Base-by-base conservation (phyloP, 2,329 filamentous ascomycete genomes). In the Claviceps sp. region DNA sequence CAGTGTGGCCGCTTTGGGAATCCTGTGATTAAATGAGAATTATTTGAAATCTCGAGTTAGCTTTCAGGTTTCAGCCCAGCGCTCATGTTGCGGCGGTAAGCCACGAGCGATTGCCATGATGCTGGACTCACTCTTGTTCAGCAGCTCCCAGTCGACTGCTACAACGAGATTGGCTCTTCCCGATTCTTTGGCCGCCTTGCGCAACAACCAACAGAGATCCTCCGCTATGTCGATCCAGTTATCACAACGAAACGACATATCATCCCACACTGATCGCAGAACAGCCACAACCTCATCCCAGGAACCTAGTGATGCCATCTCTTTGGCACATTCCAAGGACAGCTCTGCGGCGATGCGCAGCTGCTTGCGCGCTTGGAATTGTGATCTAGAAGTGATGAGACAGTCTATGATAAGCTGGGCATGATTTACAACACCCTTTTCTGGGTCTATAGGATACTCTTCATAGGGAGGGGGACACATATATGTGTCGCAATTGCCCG, bases 71-170 rank as follows among this genome's bases (percentile, higher is more conserved):
- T 43, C 10, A 22, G 4, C 19, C 19, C 22, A 13, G 4, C 10
- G 4, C 41, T 11, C 30, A 34, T 34, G 30, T 34, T 34, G 30
- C 30, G 4, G 8, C 22, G 17, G 10, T n/a, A 10, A 22, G 11
- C 22, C 42, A 26, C 16, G 22, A 16, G 1, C 22, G 26, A 19
- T 10, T 19, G 11, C 26, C 19, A 48, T n/a, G 24, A 34, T 19
- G 8, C 8, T 34, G 6, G 10, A 70, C 77, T 63, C 66, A 82
- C 80, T 71, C 45, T 65, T 74, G 53, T 79, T 73, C 62, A 84
- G 69, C 45, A 85, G 68, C 60, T 85, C 82, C 78, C 82, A 84
- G 59, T 84, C 80, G 49, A 82, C 75, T 30, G 79, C 72, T 39
- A 85, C 65, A 8, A 84, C 71, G 34, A 82, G 67, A 50, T 78